Percentiles rank a stretch among this genome's conserved stretches.
Conservation (phyloP, 345 rosid species). For the Trapa incisa region DNA sequence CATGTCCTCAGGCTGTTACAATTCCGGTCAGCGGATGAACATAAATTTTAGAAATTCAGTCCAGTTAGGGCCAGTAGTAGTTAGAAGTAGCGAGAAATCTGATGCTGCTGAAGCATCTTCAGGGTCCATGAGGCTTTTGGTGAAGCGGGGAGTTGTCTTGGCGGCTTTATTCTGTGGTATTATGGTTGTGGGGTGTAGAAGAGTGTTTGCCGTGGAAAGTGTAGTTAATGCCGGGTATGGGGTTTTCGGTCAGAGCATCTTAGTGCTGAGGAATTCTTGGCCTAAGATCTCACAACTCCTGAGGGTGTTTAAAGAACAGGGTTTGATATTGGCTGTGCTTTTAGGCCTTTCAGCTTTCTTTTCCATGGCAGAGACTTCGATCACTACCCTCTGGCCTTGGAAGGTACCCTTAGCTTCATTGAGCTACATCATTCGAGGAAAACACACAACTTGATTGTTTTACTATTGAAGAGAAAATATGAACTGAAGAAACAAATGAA, state of each 20-base stretch:
- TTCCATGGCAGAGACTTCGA: slow-evolving; percentile 94
- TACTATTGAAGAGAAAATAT: not conserved
- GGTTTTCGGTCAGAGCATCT: slow-evolving; percentile 46
- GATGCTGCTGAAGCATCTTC: slow-evolving; percentile 10
- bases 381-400: slow-evolving; percentile 92
- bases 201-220: slow-evolving; percentile 58
- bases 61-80: slow-evolving; percentile 8
- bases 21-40: slow-evolving; percentile 5
- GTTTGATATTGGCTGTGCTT: slow-evolving; percentile 54
- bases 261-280: slow-evolving; percentile 51
- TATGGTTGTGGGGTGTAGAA: slow-evolving; percentile 39
- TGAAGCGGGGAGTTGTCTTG: slow-evolving; percentile 40
- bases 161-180: slow-evolving; percentile 55
- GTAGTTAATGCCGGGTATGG: slow-evolving; percentile 60
- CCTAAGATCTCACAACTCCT: slow-evolving; percentile 66
- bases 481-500: not conserved
- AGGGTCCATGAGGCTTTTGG: slow-evolving; percentile 26
- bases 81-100: slow-evolving; percentile 8
- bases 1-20: not conserved
- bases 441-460: not conserved
- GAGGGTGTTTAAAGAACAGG: slow-evolving; percentile 66
- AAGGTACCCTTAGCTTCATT: slow-evolving; percentile 32
- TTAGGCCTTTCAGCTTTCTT: slow-evolving; percentile 79
- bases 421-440: not conserved
- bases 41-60: slow-evolving; percentile 3